A percentile compares a stretch with the other conserved stretches of the same genome.
These are phyloP conservation scores for Microcyclospora tardicrescens DNA, from an alignment of 2,329 filamentous ascomycete genomes.

Conservation along the genomic window DNA sequence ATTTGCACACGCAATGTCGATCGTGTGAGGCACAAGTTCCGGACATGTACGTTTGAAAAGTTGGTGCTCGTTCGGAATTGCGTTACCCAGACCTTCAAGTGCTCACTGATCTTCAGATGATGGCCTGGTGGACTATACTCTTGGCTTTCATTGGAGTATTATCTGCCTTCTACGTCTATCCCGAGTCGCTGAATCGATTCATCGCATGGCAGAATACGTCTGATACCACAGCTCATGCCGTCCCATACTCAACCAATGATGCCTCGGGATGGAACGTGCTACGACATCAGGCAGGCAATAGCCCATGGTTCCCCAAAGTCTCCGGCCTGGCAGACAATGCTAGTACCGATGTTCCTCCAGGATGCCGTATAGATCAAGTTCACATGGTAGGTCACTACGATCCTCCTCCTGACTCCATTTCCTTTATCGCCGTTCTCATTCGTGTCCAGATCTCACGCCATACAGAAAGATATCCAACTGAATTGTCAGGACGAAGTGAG, in stretches of 20 bases:
- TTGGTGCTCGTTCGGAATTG: too few relatives aligned
- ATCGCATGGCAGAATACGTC: too few relatives aligned
- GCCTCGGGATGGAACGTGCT: constrained; percentile 34
- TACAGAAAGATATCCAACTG: constrained; percentile 41
- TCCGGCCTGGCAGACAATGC: constrained; percentile 26
- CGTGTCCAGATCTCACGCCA: constrained; percentile 41
- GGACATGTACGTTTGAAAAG: too few relatives aligned
- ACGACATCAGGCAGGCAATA: constrained; percentile 42
- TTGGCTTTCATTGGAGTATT: too few relatives aligned
- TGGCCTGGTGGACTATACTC: too few relatives aligned
- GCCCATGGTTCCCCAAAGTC: constrained; percentile 41
- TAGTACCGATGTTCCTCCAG: constrained; percentile 32
- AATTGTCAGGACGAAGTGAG: background rate
- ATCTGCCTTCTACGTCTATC: too few relatives aligned
- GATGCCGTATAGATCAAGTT: constrained; percentile 43
- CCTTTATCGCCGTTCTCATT: background rate
- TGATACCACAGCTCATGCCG: too few relatives aligned
- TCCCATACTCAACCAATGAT: background rate
- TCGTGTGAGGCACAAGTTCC: too few relatives aligned
- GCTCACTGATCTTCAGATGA: too few relatives aligned
- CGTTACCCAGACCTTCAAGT: too few relatives aligned
- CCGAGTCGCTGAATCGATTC: too few relatives aligned
- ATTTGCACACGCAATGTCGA: too few relatives aligned
- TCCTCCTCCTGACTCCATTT: constrained; percentile 4
- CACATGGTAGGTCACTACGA: constrained; percentile 37